Base-by-base conservation (phyloP, 805 yeast species). In the Phaffomyces antillensis region DNA sequence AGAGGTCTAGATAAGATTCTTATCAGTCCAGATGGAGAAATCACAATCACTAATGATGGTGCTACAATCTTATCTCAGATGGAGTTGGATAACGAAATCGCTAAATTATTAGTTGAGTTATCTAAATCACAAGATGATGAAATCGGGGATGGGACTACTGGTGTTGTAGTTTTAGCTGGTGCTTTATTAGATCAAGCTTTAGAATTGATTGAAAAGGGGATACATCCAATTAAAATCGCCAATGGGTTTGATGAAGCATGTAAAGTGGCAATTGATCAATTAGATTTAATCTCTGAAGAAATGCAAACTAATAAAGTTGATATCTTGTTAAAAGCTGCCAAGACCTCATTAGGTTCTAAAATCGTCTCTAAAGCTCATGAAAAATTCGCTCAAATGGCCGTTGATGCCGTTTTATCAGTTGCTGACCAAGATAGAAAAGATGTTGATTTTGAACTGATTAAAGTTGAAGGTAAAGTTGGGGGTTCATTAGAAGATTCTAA, bases 201-300 rank as follows among this genome's bases (percentile, higher is more conserved):
- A 45, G 97, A 89, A 61, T 77, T 93, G 51, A 90, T 93, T 53
- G 97, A 93, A 60, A 88, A 86, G 70, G 98, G 98, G 46, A 90
- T 93, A 51, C 99, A 93, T 61, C 99, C 99, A 39, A 88, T 93
- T 54, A 84, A 91, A 61, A 81, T 93, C 54, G 98, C 98, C 52
- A 89, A 93, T 64, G 99, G 99, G 12, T 95, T 85, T 58, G 98
- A 93, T 59, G 95, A 86, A 62, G 99, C 99, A 10, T 90, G 97
- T 67, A 87, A 86, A 62, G 77, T 91, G 49, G 97, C 99, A 23
- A 77, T 86, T 45, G 73, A 65, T 7, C 84, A 83, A 55, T 73
- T 93, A 55, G 96, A 93, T 60, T 56, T 63, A 24, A 77, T 82
- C 38, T 84, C 95, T 30, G 96, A 86, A 58, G 77, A 72, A 43